Percentiles rank a stretch among this genome's conserved stretches.
phyloP scores from a whole-genome alignment of 2,329 filamentous ascomycete genomes.

The Trichothecium roseum region DNA sequence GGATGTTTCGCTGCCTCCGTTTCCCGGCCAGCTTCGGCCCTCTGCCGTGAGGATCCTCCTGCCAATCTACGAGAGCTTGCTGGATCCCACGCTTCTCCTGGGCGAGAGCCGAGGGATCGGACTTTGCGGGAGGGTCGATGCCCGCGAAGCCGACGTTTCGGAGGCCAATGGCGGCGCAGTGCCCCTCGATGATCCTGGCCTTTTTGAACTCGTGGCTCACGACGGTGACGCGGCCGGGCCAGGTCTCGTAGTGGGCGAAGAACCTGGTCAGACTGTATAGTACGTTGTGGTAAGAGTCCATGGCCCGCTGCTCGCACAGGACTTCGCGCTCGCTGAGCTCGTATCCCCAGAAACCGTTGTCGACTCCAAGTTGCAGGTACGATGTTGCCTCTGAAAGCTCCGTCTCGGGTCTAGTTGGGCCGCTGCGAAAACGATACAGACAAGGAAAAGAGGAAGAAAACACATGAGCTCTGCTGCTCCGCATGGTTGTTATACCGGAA shows the following conservation, averaged over 20 bases:
- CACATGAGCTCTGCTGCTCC: neutral
- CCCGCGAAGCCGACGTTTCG: constrained; percentile 46
- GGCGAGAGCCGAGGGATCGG: too few species aligned
- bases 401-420: constrained; percentile 50
- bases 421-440: constrained; percentile 34
- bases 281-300: constrained; percentile 81
- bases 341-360: constrained; percentile 35
- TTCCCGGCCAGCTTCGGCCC: constrained; percentile 35
- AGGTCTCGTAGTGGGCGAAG: constrained; percentile 27
- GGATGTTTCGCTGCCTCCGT: constrained; percentile 38
- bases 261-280: constrained; percentile 58
- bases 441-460: neutral
- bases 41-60: constrained; percentile 39
- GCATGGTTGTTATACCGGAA: neutral
- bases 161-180: constrained; percentile 53
- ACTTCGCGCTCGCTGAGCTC: constrained; percentile 20
- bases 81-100: constrained; percentile 29
- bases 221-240: constrained; percentile 50
- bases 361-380: constrained; percentile 44
- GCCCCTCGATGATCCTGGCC: constrained; percentile 49
- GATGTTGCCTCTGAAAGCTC: constrained; percentile 49
- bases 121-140: constrained; percentile 50
- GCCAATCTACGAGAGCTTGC: constrained; percentile 37
- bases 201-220: constrained; percentile 63
- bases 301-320: constrained; percentile 57